These are phyloP conservation scores for Plasmodium cynomolgi DNA, from an alignment of 169 alveolate genomes.

Conservation along the genomic window DNA sequence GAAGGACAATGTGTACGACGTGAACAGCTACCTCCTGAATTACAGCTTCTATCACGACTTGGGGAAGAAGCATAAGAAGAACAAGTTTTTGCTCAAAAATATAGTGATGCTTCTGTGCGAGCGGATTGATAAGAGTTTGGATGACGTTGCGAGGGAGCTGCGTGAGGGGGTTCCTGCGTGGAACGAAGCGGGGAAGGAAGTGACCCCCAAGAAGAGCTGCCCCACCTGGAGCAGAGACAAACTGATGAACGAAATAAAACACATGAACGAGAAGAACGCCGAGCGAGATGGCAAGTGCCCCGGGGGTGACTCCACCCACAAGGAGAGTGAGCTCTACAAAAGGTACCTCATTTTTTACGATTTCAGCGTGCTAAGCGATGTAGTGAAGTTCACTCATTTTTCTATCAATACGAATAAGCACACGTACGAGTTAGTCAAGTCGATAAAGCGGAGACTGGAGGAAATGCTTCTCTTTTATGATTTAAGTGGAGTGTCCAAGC, in stretches of 20 bases:
- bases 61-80: constrained; percentile 28
- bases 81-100: constrained; percentile 27
- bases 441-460: constrained; percentile 31
- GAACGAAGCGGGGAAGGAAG: not conserved
- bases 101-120: constrained; percentile 25
- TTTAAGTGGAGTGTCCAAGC: not conserved
- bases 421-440: constrained; percentile 43
- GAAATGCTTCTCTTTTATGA: constrained; percentile 24
- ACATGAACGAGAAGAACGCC: constrained; percentile 13
- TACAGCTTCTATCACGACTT: constrained; percentile 22
- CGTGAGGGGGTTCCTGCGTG: not conserved
- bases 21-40: constrained; percentile 27
- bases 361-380: constrained; percentile 33
- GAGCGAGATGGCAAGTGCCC: not conserved
- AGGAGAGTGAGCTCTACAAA: constrained; percentile 7
- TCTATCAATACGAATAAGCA: constrained; percentile 45
- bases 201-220: not conserved
- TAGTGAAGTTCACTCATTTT: constrained; percentile 34
- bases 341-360: constrained; percentile 40
- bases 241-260: constrained; percentile 34
- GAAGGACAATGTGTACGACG: not conserved
- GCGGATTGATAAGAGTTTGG: constrained; percentile 29
- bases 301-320: not conserved
- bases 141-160: constrained; percentile 22
- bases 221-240: not conserved